phyloP scores from a whole-genome alignment of 2,329 filamentous ascomycete genomes.

The Cladophialophora bantiana region DNA sequence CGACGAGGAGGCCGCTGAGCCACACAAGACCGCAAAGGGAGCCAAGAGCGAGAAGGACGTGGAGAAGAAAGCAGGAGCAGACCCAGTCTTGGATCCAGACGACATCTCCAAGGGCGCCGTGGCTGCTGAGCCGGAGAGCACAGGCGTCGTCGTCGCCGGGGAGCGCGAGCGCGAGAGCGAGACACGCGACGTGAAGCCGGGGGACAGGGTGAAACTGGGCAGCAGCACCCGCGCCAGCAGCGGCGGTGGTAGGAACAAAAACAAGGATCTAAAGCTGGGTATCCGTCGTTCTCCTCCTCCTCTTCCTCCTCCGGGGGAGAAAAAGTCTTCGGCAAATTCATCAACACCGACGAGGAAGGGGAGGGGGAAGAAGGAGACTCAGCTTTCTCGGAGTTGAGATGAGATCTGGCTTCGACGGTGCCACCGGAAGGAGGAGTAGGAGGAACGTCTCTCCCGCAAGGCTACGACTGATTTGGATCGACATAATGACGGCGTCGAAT shows the following conservation, averaged over 20 bases:
- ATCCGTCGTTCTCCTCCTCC: neutral
- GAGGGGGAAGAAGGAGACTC: neutral
- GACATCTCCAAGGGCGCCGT: slow-evolving; percentile 33
- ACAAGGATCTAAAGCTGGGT: neutral
- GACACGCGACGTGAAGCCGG: neutral
- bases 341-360: neutral
- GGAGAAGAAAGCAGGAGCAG: neutral
- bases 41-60: neutral
- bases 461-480: too few relatives aligned
- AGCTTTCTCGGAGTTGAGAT: neutral
- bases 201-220: neutral
- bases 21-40: neutral
- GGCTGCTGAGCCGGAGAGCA: slow-evolving; percentile 24
- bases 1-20: slow-evolving; percentile 7
- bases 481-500: too few relatives aligned
- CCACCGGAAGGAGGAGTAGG: too few relatives aligned
- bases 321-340: too few relatives aligned
- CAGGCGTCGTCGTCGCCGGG: neutral
- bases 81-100: slow-evolving; percentile 26
- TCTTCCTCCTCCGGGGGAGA: neutral
- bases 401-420: neutral
- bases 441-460: too few relatives aligned
- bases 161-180: neutral
- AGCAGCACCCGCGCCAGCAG: neutral
- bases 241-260: neutral